A percentile compares a stretch with the other conserved stretches of the same genome.
These are phyloP conservation scores for Orychophragmus violaceus DNA, from an alignment of 345 rosid species.

Conservation along the genomic window DNA sequence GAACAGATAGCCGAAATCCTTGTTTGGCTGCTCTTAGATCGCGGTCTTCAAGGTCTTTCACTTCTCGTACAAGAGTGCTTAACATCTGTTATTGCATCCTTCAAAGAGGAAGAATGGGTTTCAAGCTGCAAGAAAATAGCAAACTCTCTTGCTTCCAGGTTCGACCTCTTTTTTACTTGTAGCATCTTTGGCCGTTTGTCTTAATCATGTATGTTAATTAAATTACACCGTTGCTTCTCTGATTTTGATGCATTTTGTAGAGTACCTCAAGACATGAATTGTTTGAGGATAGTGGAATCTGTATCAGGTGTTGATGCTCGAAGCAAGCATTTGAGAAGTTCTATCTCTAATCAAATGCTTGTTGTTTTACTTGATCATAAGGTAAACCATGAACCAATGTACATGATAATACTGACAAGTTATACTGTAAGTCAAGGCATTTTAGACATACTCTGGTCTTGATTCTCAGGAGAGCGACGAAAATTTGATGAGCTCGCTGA, in stretches of 20 bases:
- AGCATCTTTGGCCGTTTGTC: background rate
- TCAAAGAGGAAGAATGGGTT: conserved; percentile 74
- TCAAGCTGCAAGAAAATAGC: conserved; percentile 56
- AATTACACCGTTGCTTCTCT: background rate
- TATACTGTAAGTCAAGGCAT: background rate
- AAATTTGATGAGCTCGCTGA: conserved; percentile 46
- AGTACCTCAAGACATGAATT: conserved; percentile 68
- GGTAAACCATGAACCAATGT: conserved; percentile 34
- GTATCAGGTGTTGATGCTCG: conserved; percentile 49
- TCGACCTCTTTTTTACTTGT: background rate
- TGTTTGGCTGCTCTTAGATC: conserved; percentile 50
- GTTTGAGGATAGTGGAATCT: conserved; percentile 69
- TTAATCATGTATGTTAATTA: background rate
- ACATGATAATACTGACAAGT: background rate
- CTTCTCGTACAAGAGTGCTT: conserved; percentile 45
- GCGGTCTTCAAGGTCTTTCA: conserved; percentile 57
- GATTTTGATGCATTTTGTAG: conserved; percentile 37
- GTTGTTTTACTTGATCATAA: conserved; percentile 44
- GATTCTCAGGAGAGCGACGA: conserved; percentile 51
- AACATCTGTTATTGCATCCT: conserved; percentile 45
- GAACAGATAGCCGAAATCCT: conserved; percentile 52
- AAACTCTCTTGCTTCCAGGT: conserved; percentile 69
- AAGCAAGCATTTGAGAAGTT: conserved; percentile 59
- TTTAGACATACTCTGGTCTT: conserved; percentile 7
- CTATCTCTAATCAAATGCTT: conserved; percentile 53